Percentiles rank a stretch among this genome's conserved stretches.
Conservation (phyloP, 805 yeast species). For the Brettanomyces custersianus region DNA sequence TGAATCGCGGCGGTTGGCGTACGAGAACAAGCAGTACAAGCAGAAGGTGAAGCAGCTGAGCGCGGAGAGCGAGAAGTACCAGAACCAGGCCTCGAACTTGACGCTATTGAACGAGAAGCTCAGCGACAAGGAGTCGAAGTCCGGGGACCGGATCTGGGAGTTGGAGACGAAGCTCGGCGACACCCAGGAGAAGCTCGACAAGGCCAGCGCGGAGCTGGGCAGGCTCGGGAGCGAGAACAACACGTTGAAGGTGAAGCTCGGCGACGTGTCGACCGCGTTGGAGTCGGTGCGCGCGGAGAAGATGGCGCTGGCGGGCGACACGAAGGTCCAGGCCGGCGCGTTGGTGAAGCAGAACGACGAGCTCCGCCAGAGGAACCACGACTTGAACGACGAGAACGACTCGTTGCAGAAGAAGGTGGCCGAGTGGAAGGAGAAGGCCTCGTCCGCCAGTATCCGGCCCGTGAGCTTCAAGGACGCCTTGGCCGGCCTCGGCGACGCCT, state of each 20-base stretch:
- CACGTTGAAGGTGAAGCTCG: conserved; percentile 14
- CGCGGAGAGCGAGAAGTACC: conserved; percentile 32
- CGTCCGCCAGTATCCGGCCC: conserved; percentile 1
- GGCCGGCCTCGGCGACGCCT: background rate
- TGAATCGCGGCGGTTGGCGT: conserved; percentile 62
- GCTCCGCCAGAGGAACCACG: conserved; percentile 43
- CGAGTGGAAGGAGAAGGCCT: conserved; percentile 12
- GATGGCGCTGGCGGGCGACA: conserved; percentile 30
- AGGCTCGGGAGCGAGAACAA: conserved; percentile 30
- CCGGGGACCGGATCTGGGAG: conserved; percentile 64
- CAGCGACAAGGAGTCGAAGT: conserved; percentile 34
- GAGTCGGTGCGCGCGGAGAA: conserved; percentile 37
- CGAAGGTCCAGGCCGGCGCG: conserved; percentile 26
- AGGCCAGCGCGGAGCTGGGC: conserved; percentile 32
- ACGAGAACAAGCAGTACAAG: conserved; percentile 48
- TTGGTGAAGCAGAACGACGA: conserved; percentile 36
- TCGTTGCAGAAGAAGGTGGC: conserved; percentile 34
- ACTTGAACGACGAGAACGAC: conserved; percentile 64
- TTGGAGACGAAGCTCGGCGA: conserved; percentile 40
- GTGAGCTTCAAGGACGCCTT: conserved; percentile 1
- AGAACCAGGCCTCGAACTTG: conserved; percentile 29
- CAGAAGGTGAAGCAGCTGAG: conserved; percentile 30
- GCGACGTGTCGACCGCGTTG: conserved; percentile 34
- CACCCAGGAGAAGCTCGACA: conserved; percentile 34
- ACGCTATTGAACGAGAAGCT: conserved; percentile 23